Base-by-base conservation (phyloP, 2,329 filamentous ascomycete species). In the Fusarium nurragi region DNA sequence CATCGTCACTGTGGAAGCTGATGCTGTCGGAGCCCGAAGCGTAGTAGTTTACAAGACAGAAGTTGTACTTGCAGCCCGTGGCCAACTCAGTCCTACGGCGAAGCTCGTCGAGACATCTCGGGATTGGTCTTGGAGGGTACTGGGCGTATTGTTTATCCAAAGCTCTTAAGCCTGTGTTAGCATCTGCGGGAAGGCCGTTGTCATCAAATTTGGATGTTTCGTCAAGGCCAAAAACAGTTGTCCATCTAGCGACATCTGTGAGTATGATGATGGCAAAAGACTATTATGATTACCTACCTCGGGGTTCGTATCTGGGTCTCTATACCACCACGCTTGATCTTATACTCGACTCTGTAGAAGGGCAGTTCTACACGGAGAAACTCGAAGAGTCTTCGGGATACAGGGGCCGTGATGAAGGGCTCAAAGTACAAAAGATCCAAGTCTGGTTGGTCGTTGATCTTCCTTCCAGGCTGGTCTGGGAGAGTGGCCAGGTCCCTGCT, bases 21-120 rank as follows among this genome's bases (percentile, higher is more conserved):
- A 94, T 94, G 67, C 89, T 92, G 74, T 94, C 91, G 7, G 86
- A 80, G 0, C 91, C 91, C 5, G 85, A 86, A n/a, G 89, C 88
- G 72, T 94, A 94, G 78, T 94, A 94, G 72, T 94, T 94, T 6
- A 94, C 90, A 2, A 94, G 82, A 59, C 88, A 91, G 73, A 94
- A 92, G 73, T 94, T 94, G 77, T 90, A 94, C 1, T 73, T 82
- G 70, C 86, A 85, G n/a, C 83, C 83, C 1, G 89, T 91, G 0
- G 86, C 85, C 6, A 83, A 81, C 75, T 94, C 90, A 2, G 90
- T 87, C 11, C 86, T 81, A 30, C 76, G 77, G 11, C 88, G 84
- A 9, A 94, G 81, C 7, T 81, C 75, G 36, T 91, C 85, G 1
- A 94, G 82, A 68, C 90, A 93, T 52, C 84, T 77, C 0, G 91